Percentiles rank a stretch among this genome's conserved stretches.
Conservation (phyloP, 2,329 filamentous ascomycete species). For the Trichocomaceae sp. region DNA sequence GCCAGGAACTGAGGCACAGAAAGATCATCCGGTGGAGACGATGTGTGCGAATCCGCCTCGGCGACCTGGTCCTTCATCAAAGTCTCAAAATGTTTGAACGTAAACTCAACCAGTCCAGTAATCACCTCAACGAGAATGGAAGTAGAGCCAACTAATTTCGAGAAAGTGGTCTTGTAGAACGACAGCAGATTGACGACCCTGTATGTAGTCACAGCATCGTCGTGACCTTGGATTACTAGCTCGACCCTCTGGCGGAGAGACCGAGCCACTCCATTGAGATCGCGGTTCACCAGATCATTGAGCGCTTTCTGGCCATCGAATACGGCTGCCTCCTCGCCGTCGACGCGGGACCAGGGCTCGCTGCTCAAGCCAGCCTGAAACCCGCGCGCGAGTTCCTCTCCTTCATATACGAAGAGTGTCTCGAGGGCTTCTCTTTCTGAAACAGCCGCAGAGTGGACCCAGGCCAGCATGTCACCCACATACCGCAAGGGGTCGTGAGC, state of each 20-base stretch:
- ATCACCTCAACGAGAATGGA: slow-evolving; percentile 66
- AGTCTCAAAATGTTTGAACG: slow-evolving; percentile 73
- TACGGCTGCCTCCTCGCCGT: slow-evolving; percentile 46
- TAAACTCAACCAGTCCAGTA: slow-evolving; percentile 62
- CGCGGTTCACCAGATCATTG: slow-evolving; percentile 77
- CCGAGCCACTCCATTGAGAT: slow-evolving; percentile 71
- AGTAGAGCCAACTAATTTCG: slow-evolving; percentile 64
- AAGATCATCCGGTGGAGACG: slow-evolving; percentile 64
- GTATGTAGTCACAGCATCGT: slow-evolving; percentile 82
- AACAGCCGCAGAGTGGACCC: slow-evolving; percentile 89
- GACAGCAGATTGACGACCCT: slow-evolving; percentile 81
- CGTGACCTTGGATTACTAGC: slow-evolving; percentile 85
- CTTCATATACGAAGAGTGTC: slow-evolving; percentile 82
- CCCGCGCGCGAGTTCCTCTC: slow-evolving; percentile 76
- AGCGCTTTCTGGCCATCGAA: slow-evolving; percentile 80
- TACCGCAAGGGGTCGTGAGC: slow-evolving; percentile 90
- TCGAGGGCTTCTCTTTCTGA: slow-evolving; percentile 91
- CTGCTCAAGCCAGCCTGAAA: slow-evolving; percentile 73
- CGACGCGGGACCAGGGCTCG: slow-evolving; percentile 70
- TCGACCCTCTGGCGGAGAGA: slow-evolving; percentile 86
- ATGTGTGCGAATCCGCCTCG: slow-evolving; percentile 66
- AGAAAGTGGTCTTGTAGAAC: slow-evolving; percentile 84
- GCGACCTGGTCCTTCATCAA: slow-evolving; percentile 65
- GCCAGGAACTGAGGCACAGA: slow-evolving; percentile 72
- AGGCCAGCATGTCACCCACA: slow-evolving; percentile 94